Evolutionary conservation across 495 filamentous ascomycete species (phyloP), one percentile per base, ranked within the genome.

Genomic region (Xylaria acuta): DNA sequence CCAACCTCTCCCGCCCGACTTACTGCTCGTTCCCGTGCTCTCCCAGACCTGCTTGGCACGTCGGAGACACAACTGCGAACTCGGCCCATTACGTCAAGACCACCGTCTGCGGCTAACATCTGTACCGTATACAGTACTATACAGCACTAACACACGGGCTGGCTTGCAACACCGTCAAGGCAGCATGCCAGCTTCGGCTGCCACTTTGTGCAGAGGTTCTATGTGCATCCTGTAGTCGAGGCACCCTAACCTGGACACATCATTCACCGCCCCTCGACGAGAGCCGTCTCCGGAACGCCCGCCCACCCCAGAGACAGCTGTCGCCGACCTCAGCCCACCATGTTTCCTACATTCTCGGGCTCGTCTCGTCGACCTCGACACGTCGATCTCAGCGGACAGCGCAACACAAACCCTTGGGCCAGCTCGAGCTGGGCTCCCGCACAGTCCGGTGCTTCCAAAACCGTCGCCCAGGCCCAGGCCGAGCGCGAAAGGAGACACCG

Each of bases 331-430:
- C 25, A 22, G 59, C 76, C 69, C 69, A 67, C 69, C 72, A 98
- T 98, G 95, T 97, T 95, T 81, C 90, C 90, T 69, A 92, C 91
- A 49, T 99, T 99, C 82, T 95, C 92, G 36, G 96, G 96, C 69
- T 93, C 80, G 83, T 92, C 94, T 75, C 90, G 94, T 75, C 92
- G 91, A 69, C 91, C 90, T 64, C 92, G 96, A 66, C 93, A 97
- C 79, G 94, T 99, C 74, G 97, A 99, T 80, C 91, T 99, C 70
- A 95, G 93, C 64, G 97, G 95, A 74, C 92, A 95, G 73, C 78
- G 75, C 53, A 88, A 90, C 75, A 84, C 81, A 68, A 93, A 96
- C 81, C 91, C 93, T 36, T 93, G 94, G 80, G 89, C 91, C 72
- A 82, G 88, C 78, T 79, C 80, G 64, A 76, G 81, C 70, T 86